phyloP scores from a whole-genome alignment of 2,329 filamentous ascomycete species.

The Aspergillus sp. region DNA sequence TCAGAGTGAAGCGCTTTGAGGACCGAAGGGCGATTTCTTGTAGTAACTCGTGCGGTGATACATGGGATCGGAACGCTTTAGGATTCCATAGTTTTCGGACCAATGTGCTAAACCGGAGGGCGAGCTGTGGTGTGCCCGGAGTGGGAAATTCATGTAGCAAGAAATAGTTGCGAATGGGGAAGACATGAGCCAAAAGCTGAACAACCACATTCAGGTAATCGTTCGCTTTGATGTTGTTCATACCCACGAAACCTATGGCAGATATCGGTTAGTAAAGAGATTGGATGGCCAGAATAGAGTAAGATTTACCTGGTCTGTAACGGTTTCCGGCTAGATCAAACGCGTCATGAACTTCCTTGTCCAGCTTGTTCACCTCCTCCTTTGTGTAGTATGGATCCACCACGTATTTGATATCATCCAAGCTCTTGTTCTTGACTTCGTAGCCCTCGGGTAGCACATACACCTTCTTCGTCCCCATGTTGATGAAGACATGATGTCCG shows the following conservation, averaged over 20 bases:
- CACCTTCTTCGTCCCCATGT: conserved; percentile 65
- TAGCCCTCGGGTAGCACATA: conserved; percentile 81
- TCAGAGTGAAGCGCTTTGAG: conserved; percentile 88
- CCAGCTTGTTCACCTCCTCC: conserved; percentile 75
- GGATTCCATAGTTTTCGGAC: conserved; percentile 98
- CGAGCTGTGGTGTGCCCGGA: conserved; percentile 69
- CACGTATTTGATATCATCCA: conserved; percentile 98
- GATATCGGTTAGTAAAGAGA: neutral
- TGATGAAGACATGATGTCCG: conserved; percentile 96
- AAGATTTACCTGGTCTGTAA: conserved; percentile 68
- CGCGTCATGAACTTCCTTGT: conserved; percentile 58
- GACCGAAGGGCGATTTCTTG: conserved; percentile 90
- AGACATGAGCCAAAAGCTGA: conserved; percentile 85
- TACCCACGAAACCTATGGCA: conserved; percentile 75
- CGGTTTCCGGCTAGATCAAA: conserved; percentile 80
- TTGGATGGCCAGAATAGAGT: neutral
- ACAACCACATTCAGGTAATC: conserved; percentile 97
- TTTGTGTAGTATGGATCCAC: conserved; percentile 84
- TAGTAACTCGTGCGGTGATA: conserved; percentile 93
- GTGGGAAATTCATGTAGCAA: conserved; percentile 75
- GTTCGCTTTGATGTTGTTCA: conserved; percentile 99
- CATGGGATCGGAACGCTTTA: conserved; percentile 91
- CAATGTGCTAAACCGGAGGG: conserved; percentile 81
- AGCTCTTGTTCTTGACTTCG: conserved; percentile 87
- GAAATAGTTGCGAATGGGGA: conserved; percentile 85